phyloP scores from a whole-genome alignment of 352 stramenopile genomes.

The Globisporangium cylindrosporum region DNA sequence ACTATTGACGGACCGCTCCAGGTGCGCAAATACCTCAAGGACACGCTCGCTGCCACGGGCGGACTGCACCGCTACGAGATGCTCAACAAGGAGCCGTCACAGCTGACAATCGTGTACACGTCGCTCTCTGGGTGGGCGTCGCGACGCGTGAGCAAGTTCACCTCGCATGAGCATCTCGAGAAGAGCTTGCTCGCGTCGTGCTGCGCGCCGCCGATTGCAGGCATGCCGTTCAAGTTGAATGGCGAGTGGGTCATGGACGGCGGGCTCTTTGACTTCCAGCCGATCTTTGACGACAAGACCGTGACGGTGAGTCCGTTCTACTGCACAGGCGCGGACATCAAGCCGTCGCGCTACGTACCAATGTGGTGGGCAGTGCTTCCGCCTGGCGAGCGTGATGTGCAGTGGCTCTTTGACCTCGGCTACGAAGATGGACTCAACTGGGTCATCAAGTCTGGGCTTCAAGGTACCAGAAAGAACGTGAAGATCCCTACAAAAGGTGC shows the following conservation, averaged over 20 bases:
- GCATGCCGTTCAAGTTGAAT: slow-evolving; percentile 79
- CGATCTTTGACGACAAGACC: slow-evolving; percentile 64
- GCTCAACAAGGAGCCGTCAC: slow-evolving; percentile 41
- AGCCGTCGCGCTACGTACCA: slow-evolving; percentile 86
- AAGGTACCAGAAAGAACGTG: slow-evolving; percentile 27
- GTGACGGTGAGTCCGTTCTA: slow-evolving; percentile 86
- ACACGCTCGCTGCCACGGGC: slow-evolving; percentile 39
- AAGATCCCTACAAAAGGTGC: slow-evolving; percentile 56
- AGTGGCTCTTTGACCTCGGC: slow-evolving; percentile 86
- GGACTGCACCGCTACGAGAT: slow-evolving; percentile 42
- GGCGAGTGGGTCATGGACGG: slow-evolving; percentile 88
- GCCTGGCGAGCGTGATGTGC: slow-evolving; percentile 56
- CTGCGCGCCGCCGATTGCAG: slow-evolving; percentile 74
- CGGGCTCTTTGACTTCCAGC: slow-evolving; percentile 81
- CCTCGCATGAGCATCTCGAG: slow-evolving; percentile 58
- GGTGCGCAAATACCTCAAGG: slow-evolving; percentile 61
- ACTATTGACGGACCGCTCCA: slow-evolving; percentile 54
- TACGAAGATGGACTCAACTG: slow-evolving; percentile 77
- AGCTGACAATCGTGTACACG: slow-evolving; percentile 67
- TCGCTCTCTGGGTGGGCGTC: slow-evolving; percentile 71
- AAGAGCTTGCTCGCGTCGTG: slow-evolving; percentile 74
- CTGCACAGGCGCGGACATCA: slow-evolving; percentile 86
- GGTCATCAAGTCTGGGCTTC: slow-evolving; percentile 48
- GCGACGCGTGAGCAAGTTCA: slow-evolving; percentile 62
- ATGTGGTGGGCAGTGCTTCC: slow-evolving; percentile 86